Base-by-base conservation (phyloP, 83 land plant genomes). In the Picea abies region DNA sequence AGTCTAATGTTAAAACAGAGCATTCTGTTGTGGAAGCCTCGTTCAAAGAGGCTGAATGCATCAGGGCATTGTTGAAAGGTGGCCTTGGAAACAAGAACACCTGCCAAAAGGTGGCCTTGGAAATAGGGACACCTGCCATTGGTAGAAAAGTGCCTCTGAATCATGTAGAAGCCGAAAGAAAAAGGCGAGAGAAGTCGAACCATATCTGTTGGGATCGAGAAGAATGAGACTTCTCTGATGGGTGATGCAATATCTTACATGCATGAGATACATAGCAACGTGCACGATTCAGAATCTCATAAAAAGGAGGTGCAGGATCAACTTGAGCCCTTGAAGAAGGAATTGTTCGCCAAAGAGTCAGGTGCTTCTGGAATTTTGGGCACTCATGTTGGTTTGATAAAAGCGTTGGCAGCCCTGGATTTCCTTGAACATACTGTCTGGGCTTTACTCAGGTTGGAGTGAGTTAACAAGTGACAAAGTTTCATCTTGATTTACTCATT, bases 201-300 rank as follows among this genome's bases (percentile, higher is more conserved):
- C 92, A 92, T 90, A 82, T 7, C 87, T 92, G 9, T 89, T 89
- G 4, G 90, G 90, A 2, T 91, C 4, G 88, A 92, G 77, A 89
- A 88, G 94, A 90, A 92, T 81, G 89, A 92, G 79, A 90, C 91
- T 3, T 92, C 92, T 4, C 86, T 92, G 10, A 88, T 92, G 10
- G 90, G 89, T 4, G 94, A 90, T 52, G 94, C 94, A 32, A 86
- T 92, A 47, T 63, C 88, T 0, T 92, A 92, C 79, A 92, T 92
- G 65, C 82, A 86, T 8, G 94, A 92, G 81, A 86, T 92, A 66
- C 87, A 78, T 12, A 23, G 80, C 2, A 92, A 90, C 84, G 73
- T 90, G 29, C 86, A 90, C 19, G 35, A 39, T 1, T 7, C 81
- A 0, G 92, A 90, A 25, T 67, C 78, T 2, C 90, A 88, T 16